Base-by-base conservation (phyloP, 257 asterid genomes). In the Capsicum chinense region DNA sequence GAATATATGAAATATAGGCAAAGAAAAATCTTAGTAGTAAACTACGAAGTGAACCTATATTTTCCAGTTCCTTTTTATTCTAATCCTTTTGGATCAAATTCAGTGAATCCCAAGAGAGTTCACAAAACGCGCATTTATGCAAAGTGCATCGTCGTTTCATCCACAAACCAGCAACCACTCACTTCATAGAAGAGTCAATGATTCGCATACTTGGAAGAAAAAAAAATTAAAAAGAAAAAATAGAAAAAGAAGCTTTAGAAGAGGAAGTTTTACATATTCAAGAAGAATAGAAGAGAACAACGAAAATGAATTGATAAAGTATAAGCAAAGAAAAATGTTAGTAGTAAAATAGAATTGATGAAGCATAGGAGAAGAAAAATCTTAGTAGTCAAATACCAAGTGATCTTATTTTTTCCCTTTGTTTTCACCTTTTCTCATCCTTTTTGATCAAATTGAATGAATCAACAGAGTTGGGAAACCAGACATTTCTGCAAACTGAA, bases 321-420 rank as follows among this genome's bases (percentile, higher is more conserved):
- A 70, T 42, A 26, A 9, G n/a, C 7, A 13, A 5, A 64, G 44
- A 15, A 64, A 64, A 26, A 39, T 64, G 37, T 21, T 11, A 64
- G 17, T 4, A 64, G 44, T 33, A 33, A 66, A 67, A 37, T 67
- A 13, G 19, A 67, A 67, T 14, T 5, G 73, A 13, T 26, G 48
- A 63, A 10, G 44, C 44, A 26, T 64, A 47, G 11, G n/a, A 11
- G 37, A 15, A 47, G 57, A 48, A 48, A 44, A 71, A 47, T 11
- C 58, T 12, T 71, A n/a, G 80, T n/a, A 71, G 80, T 5, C 79
- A 62, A 62, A 62, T 62, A 62, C 69, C 71, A 64, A 26, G 44
- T 26, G 44, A 64, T 44, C 17, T 26, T 33, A 64, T 21, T 26
- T 64, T 64, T 5, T 64, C 4, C 47, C 71, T 12, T 3, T 2